Evolutionary conservation across 257 asterid genomes (phyloP), one percentile per base, ranked within the genome.

Genomic region (Plantago ovata): DNA sequence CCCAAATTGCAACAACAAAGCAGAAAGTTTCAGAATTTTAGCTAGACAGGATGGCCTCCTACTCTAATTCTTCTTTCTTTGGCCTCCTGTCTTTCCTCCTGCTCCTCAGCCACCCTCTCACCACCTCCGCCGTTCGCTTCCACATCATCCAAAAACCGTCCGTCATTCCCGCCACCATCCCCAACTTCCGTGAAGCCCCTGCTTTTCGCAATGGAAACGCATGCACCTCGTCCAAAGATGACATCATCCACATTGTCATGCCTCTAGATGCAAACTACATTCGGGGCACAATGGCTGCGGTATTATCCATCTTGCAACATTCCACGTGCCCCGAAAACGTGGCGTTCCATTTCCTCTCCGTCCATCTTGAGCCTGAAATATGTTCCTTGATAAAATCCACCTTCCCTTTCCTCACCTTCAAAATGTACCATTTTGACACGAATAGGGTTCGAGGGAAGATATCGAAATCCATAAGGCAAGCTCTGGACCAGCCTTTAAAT

Each of bases 81-180:
- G 92, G 94, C 94, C 94, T 89, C 84, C 92, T 89, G 86, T 84
- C 94, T 65, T 72, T 79, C 80, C 64, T 76, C 83, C 72, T 79
- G 71, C 65, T 69, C 45, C 82, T 67, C 46, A 74, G 77, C 81
- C 75, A 77, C 76, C 69, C 69, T 42, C 84, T 67, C 46, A 71
- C 77, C 53, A 18, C 65, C 33, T 46, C 67, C 13, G 77, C 74
- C 66, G 82, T 77, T 55, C 95, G 87, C 40, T 66, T 80, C 67
- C 79, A 70, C 44, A 46, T 70, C 48, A 19, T 58, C 58, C 81
- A 57, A 24, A 65, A 60, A 9, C 64, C 81, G 0, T 1, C 46
- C 62, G 15, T 19, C 80, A 14, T 44, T n/a, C n/a, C 62, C 11
- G 2, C 69, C 23, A 9, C 39, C 62, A 47, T 66, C 56, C 81